Percentiles rank a stretch among this genome's conserved stretches.
These are phyloP conservation scores for Podospora pseudoanserina DNA, from an alignment of 495 filamentous ascomycete genomes.

Conservation along the genomic window DNA sequence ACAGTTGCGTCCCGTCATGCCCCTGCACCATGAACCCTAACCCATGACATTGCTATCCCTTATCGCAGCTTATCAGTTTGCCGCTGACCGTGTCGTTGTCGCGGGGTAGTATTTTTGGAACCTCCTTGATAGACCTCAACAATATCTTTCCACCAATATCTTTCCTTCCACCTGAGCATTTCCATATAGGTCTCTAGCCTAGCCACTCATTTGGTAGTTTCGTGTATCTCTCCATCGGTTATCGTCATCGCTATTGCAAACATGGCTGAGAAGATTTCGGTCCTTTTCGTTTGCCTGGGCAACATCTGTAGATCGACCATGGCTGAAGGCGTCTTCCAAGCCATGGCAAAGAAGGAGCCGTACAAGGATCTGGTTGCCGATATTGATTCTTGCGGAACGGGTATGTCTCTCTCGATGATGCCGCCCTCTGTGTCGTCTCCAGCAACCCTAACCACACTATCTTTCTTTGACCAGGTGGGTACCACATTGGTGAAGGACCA, in stretches of 20 bases:
- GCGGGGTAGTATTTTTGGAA: background rate
- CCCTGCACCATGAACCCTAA: background rate
- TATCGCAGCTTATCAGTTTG: background rate
- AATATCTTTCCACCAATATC: too few species aligned
- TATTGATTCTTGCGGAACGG: constrained; percentile 86
- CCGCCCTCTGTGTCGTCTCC: background rate
- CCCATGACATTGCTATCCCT: background rate
- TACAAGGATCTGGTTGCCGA: constrained; percentile 57
- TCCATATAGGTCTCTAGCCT: background rate
- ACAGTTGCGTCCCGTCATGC: background rate
- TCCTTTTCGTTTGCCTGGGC: constrained; percentile 94
- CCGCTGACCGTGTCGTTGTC: background rate
- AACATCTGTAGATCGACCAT: constrained; percentile 96
- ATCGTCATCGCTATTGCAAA: constrained; percentile 7
- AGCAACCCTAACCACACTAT: constrained; percentile 8
- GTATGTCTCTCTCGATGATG: constrained; percentile 13
- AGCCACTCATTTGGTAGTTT: constrained; percentile 4
- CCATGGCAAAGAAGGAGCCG: constrained; percentile 55
- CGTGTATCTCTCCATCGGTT: background rate
- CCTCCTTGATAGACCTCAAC: background rate
- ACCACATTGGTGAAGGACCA: constrained; percentile 68
- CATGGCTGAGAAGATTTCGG: constrained; percentile 52
- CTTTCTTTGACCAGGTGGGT: constrained; percentile 49
- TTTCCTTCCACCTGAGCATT: too few species aligned
- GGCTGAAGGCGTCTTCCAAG: constrained; percentile 89